Conservation (phyloP, 2,329 filamentous ascomycete species). For the Hortaea werneckii region DNA sequence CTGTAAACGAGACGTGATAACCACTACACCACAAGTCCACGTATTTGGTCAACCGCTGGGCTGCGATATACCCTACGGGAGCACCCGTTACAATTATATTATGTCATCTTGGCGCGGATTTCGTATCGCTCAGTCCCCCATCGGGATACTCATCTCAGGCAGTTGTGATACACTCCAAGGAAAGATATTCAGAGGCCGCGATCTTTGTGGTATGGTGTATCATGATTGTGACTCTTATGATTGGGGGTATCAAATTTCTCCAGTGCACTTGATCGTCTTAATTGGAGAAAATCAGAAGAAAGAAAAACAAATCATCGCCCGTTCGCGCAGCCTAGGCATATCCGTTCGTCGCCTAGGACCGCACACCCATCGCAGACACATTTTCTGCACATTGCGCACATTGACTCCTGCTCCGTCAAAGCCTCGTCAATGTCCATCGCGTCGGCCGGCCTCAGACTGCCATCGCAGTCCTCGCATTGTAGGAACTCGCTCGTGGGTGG, state of each 20-base stretch:
- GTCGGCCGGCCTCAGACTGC: slow-evolving; percentile 22
- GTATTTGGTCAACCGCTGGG: background rate
- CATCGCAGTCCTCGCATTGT: slow-evolving; percentile 38
- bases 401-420: slow-evolving; percentile 21
- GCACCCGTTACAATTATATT: no score
- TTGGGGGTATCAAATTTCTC: no score
- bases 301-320: background rate
- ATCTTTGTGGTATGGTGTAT: no score
- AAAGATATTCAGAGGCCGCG: no score
- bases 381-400: slow-evolving; percentile 30
- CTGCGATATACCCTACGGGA: no score
- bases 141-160: no score
- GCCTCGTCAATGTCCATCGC: slow-evolving; percentile 28
- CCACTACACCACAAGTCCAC: slow-evolving; percentile 10
- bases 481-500: slow-evolving; percentile 5
- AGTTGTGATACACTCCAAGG: no score
- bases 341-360: slow-evolving; percentile 26
- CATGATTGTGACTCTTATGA: no score
- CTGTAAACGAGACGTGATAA: slow-evolving; percentile 15
- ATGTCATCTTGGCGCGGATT: no score
- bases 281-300: no score
- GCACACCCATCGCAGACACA: slow-evolving; percentile 35
- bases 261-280: no score
- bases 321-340: slow-evolving; percentile 33
- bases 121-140: no score